A percentile compares a stretch with the other conserved stretches of the same genome.
These are phyloP conservation scores for Verticillium zaregamsianum DNA, from an alignment of 2,329 filamentous ascomycete species.

Conservation along the genomic window DNA sequence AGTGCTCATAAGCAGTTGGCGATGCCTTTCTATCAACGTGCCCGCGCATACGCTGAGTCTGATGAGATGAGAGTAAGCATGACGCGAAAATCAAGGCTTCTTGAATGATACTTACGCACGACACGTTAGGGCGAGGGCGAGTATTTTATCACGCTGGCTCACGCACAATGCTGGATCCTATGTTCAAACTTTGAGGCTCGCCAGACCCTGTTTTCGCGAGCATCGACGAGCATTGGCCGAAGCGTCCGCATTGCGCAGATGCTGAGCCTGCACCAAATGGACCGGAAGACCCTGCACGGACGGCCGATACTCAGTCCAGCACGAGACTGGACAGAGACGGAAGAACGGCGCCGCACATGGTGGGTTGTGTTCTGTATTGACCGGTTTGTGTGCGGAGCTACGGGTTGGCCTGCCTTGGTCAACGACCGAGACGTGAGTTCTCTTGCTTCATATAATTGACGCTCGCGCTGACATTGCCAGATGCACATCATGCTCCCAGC, in stretches of 20 bases:
- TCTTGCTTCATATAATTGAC: no score
- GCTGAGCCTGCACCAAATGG: not conserved
- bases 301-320: not conserved
- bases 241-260: not conserved
- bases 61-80: not conserved
- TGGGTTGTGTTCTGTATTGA: constrained; percentile 30
- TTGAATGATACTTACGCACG: not conserved
- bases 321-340: not conserved
- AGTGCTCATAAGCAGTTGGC: not conserved
- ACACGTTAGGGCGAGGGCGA: not conserved
- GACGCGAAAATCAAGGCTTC: not conserved
- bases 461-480: not conserved
- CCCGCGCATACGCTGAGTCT: not conserved
- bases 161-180: not conserved
- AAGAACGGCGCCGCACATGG: constrained; percentile 31
- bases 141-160: not conserved
- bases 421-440: not conserved
- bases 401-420: not conserved
- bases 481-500: constrained; percentile 60
- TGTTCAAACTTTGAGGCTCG: not conserved
- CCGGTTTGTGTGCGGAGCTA: constrained; percentile 14
- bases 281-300: not conserved
- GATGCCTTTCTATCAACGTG: not conserved
- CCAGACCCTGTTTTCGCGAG: not conserved
- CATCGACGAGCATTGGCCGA: not conserved